Evolutionary conservation across 106 monocot genomes (phyloP).

Genomic region (Ottelia alismoides): DNA sequence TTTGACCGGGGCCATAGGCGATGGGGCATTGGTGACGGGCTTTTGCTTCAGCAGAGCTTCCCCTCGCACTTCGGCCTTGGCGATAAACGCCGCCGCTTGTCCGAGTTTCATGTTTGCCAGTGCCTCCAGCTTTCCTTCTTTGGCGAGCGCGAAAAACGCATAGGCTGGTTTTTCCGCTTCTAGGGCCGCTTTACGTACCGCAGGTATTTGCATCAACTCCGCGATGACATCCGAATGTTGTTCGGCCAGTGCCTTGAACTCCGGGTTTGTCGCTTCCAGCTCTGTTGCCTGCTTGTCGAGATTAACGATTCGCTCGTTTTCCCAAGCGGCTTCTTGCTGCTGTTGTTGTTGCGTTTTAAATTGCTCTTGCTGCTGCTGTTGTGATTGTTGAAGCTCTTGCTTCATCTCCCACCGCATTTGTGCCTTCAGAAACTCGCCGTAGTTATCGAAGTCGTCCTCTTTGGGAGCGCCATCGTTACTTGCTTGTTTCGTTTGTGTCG

Average conservation of each 20-base stretch:
- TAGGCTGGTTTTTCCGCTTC: neutral
- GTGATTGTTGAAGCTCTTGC: neutral
- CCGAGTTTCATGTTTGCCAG: neutral
- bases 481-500: too few species aligned
- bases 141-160: neutral
- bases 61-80: too few species aligned
- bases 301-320: neutral
- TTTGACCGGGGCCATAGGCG: neutral
- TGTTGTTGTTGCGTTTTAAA: neutral
- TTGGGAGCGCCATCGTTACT: neutral
- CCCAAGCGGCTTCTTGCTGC: neutral
- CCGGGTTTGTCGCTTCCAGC: neutral
- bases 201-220: neutral
- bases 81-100: neutral
- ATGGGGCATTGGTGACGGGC: neutral
- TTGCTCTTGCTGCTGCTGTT: too few species aligned
- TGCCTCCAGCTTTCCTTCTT: neutral
- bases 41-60: too few species aligned
- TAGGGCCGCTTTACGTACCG: neutral
- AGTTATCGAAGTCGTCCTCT: neutral
- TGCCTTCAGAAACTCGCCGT: neutral
- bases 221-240: too few species aligned
- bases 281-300: neutral
- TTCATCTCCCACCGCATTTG: neutral
- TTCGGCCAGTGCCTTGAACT: neutral